Percentiles rank a stretch among this genome's conserved stretches.
phyloP scores from a whole-genome alignment of 306 rosid genomes.

The Castanea mollissima region DNA sequence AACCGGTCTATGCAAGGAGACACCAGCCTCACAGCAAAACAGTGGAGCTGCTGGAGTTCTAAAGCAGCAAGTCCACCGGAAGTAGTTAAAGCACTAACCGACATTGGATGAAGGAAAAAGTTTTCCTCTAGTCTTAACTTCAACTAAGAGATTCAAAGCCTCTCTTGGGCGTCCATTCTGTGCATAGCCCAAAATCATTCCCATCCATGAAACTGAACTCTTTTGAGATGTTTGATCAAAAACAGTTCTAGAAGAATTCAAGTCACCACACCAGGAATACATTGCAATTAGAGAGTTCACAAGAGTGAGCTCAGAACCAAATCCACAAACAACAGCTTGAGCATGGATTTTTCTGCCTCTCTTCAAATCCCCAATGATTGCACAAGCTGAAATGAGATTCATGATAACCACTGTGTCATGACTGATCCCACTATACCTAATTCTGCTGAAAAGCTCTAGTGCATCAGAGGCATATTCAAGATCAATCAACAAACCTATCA shows the following conservation, averaged over 20 bases:
- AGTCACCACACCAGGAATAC: slow-evolving; percentile 2
- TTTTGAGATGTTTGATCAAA: slow-evolving; percentile 10
- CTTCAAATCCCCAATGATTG: slow-evolving; percentile 6
- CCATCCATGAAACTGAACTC: slow-evolving; percentile 9
- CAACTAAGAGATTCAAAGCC: slow-evolving; percentile 2
- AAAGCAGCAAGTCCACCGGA: slow-evolving; percentile 14
- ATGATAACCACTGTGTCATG: background rate
- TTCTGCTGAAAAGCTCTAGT: background rate
- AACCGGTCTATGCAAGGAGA: background rate
- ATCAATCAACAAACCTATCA: slow-evolving; percentile 8
- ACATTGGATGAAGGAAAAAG: slow-evolving; percentile 10
- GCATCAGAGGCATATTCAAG: background rate
- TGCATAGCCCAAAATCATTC: slow-evolving; percentile 9
- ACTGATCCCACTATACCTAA: slow-evolving; percentile 1
- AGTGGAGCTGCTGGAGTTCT: slow-evolving; percentile 17
- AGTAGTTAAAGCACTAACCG: slow-evolving; percentile 5
- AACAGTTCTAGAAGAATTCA: slow-evolving; percentile 1
- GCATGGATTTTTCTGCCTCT: slow-evolving; percentile 15
- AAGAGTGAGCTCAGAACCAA: slow-evolving; percentile 10
- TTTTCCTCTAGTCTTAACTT: slow-evolving; percentile 9
- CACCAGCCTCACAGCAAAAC: slow-evolving; percentile 11
- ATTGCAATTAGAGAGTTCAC: slow-evolving; percentile 13
- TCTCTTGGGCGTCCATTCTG: slow-evolving; percentile 1
- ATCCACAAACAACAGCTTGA: slow-evolving; percentile 1
- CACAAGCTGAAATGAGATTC: slow-evolving; percentile 14